Evolutionary conservation across 139 green algal genomes (phyloP).

Genomic region (Tetratostichococcus sp.): DNA sequence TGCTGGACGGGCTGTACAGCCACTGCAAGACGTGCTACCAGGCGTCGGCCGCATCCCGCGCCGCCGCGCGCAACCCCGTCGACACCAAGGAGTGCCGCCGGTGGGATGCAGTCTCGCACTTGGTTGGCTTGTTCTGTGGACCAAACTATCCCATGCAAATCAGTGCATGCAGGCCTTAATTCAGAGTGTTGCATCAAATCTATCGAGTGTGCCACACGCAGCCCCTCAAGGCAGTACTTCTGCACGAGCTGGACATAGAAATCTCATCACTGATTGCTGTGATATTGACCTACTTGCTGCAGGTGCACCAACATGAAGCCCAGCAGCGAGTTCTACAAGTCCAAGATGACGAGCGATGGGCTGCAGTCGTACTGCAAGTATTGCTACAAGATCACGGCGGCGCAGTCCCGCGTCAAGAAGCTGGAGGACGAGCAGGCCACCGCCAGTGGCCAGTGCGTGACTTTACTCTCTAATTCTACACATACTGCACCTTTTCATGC

Average conservation of each 20-base stretch:
- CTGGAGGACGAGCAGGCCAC: not conserved
- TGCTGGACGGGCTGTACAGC: slow-evolving; percentile 16
- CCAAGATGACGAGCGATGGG: slow-evolving; percentile 17
- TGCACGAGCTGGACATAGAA: too few species aligned
- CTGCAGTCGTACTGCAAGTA: slow-evolving; percentile 25
- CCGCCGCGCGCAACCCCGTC: not conserved
- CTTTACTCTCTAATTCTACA: too few species aligned
- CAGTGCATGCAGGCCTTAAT: too few species aligned
- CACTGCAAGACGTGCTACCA: slow-evolving; percentile 15
- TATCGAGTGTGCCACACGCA: too few species aligned
- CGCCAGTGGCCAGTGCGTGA: too few species aligned
- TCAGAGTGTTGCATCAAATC: too few species aligned
- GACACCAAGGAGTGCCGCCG: not conserved
- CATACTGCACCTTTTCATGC: too few species aligned
- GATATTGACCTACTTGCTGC: too few species aligned
- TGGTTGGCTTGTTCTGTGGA: too few species aligned
- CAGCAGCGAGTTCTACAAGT: slow-evolving; percentile 12
- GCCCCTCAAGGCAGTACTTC: too few species aligned
- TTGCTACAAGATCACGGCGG: slow-evolving; percentile 1
- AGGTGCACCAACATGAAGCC: slow-evolving; percentile 8
- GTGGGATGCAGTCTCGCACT: slow-evolving; percentile 31
- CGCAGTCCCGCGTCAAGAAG: not conserved
- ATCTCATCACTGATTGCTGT: too few species aligned
- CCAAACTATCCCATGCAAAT: too few species aligned
- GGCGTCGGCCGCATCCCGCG: not conserved